Base-by-base conservation (phyloP, 441 rosid genomes). In the Lepidium campestre region DNA sequence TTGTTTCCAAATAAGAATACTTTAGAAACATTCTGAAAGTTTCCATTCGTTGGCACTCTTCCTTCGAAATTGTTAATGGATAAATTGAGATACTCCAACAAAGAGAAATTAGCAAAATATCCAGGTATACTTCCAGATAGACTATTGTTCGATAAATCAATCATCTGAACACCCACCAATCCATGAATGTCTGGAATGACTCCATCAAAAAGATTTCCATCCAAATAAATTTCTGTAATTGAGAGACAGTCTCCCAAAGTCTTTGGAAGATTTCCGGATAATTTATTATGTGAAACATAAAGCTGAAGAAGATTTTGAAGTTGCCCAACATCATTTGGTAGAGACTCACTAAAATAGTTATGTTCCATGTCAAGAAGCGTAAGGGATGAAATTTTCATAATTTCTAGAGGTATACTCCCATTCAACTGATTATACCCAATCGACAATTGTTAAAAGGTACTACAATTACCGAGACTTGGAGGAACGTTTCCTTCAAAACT, bases 391-490 rank as follows among this genome's bases (percentile, higher is more conserved):
- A 29, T 29, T 29, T 29, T 29, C 2, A 7, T 6, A 29, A 29
- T 29, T 29, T 29, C 10, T 4, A 29, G 34, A 29, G 62, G 62
- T 37, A 57, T 57, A 4, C 13, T 22, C 2, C 81, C 83, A 22
- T 6, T 55, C 4, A 77, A 76, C 15, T 61, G 35, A 32, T 75
- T 77, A 0, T 20, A 3, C 7, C 62, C 44, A 4, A 75, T 59
- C 29, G 0, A 12, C 5, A 81, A 48, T 0, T 0, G 0, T 13
- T 9, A 50, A n/a, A 73, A 6, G 48, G 20, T 10, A 15, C 35
- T 50, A n/a, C 77, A 70, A 1, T 57, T 39, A 1, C 72, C 72
- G 0, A 82, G 36, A 45, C 34, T 53, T 1, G 41, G 14, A 10
- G 79, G 42, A 34, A 54, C 0, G 0, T 1, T 6, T 2, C 87